Base-by-base conservation (phyloP, 345 rosid genomes). In the Heritiera fomes region DNA sequence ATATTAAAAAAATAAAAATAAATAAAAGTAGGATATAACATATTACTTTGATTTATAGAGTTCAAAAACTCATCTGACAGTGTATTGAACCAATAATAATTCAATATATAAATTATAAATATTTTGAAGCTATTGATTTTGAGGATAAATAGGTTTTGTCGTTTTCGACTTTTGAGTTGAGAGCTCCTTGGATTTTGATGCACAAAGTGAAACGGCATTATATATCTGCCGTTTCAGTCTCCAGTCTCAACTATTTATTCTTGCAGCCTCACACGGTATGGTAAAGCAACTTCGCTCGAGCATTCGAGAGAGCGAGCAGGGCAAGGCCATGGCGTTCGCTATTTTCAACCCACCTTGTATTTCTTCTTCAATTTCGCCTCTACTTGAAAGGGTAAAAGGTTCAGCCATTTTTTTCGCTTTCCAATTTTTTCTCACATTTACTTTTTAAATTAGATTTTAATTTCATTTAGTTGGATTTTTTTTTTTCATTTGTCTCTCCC, bases 311-410 rank as follows among this genome's bases (percentile, higher is more conserved):
- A 65, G 47, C 7, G 45, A 23, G 28, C 46, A 38, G 47, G 6
- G 28, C 47, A 32, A 28, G 46, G 28, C 80, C 38, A 66, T 75
- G 78, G 80, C 77, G 45, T 84, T 87, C 85, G 84, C 88, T 28
- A 58, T 84, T 76, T 77, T 74, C 56, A 43, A 73, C 45, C 71
- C 76, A 49, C 49, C 85, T 45, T 78, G 17, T 38, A 38, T 64
- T 59, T 77, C 85, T 80, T 83, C 84, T 63, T 58, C 86, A 45
- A 49, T 80, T 79, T 59, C 83, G 7, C 80, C 80, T 43, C 84
- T 82, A 82, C 75, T 58, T 75, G 6, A 5, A 45, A 40, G 38
- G 62, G 75, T 72, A 72, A 72, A 18, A 32, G 28, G 17, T 52
- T 34, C 59, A 43, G 4, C 20, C 62, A 28, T 52, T 62, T 28